Base-by-base conservation (phyloP, 371 early-diverging fungal species). In the Lichtheimia hyalospora region DNA sequence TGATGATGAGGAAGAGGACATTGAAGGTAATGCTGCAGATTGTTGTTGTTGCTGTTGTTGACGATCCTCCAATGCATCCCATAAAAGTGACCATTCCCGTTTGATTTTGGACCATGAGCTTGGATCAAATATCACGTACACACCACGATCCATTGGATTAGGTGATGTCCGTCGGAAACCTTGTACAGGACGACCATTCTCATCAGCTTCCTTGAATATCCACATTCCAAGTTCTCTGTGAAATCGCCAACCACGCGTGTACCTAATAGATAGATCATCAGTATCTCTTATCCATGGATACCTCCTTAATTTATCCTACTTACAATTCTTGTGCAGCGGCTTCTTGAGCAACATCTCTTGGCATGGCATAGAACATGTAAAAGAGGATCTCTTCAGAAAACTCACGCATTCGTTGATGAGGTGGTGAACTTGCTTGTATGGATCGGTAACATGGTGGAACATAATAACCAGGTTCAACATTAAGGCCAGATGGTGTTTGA, bases 331-430 rank as follows among this genome's bases (percentile, higher is more conserved):
- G 88, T n/a, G 96, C 96, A 10, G 95, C 95, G 6, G 87, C 87
- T 61, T 94, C 92, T 79, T 96, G 96, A n/a, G 93, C 64, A 48
- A 87, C 79, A 61, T 94, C 93, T 44, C 88, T 81, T 34, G 95
- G 94, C 81, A 92, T 84, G 5, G 94, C 83, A 74, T 98, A 97
- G 71, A 98, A 98, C 34, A 95, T 86, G 76, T 94, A 96, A 64
- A 98, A 94, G 57, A 98, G 81, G 8, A 96, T 93, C 67, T 96
- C 96, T 54, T 97, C 96, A 44, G 85, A 73, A 15, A 93, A 83
- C 10, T 80, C 69, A 3, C 76, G 63, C 53, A 95, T 81, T 50
- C 86, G 89, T 54, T 81, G 75, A 53, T 84, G 81, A 27, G 88
- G 81, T 18, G 88, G 84, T 48, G 89, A 89, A 25, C 88, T 84